Base-by-base conservation (phyloP, 345 rosid genomes). In the Chamaenerion angustifolium region DNA sequence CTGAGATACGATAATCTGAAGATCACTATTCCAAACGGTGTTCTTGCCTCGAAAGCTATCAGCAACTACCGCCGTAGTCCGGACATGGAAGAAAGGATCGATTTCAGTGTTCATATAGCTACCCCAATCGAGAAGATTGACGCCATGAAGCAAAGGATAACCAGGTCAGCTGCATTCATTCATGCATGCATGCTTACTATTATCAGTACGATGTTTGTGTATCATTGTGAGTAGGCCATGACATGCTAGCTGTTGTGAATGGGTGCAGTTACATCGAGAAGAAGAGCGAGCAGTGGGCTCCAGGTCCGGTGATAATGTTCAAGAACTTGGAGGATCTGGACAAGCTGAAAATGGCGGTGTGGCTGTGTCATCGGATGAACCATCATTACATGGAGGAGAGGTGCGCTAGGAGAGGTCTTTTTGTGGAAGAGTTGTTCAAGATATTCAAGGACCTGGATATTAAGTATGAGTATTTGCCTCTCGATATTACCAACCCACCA, bases 221-320 rank as follows among this genome's bases (percentile, higher is more conserved):
- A 21, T 21, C n/a, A n/a, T n/a, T n/a, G n/a, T n/a, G n/a, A n/a
- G n/a, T n/a, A n/a, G n/a, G n/a, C n/a, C n/a, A n/a, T 21, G 0
- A 21, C 25, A 21, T 21, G 25, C 25, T 21, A 4, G 25, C 25
- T 21, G 25, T 21, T 21, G 25, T 21, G 25, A 21, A 21, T 31
- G 37, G 1, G 1, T 56, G 56, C 69, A 81, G 90, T 60, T 77
- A 64, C 58, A 54, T 86, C 0, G 92, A 86, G 51, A 71, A 64
- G 72, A 81, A 73, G 81, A 79, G 70, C 52, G 98, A 83, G 45
- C 86, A 81, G 48, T 86, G 98, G 98, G 76, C 65, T 46, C 68
- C 86, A 3, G 62, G 55, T 3, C 92, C 98, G 1, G 54, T 65
- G 76, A 56, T 86, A 14, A 57, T 87, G 43, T 50, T 71, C 8